Base-by-base conservation (phyloP, 257 asterid genomes). In the Thymus quinquecostatus region DNA sequence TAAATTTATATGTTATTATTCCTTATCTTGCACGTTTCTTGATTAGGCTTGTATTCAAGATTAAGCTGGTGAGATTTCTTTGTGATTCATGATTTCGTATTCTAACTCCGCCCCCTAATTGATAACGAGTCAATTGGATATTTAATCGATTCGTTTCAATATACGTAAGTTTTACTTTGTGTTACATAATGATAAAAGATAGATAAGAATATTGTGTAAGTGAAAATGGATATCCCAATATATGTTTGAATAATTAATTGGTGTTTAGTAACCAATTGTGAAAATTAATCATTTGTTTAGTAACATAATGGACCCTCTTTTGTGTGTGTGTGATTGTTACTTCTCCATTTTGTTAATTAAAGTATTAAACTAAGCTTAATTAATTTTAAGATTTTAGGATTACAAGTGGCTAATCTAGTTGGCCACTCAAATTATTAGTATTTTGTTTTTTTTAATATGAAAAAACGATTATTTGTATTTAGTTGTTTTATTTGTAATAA, bases 401-500 rank as follows among this genome's bases (percentile, higher is more conserved):
- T 70, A 77, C 63, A 56, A 70, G 73, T 76, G 76, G 71, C 55
- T 49, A 57, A 74, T 66, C 78, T 58, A 74, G 78, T 66, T 59
- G 74, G 69, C 70, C 74, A 75, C 74, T 41, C 43, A 32, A 51
- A 60, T 68, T 41, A 73, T 50, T 33, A 40, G 6, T 40, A 50
- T 8, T 21, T 21, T 38, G 45, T 49, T 9, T 5, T 1, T 45
- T 30, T 10, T 28, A 4, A 9, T 1, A 29, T n/a, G 5, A 51
- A 27, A 21, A 66, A 64, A 47, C 45, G 61, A 50, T 57, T 44
- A 33, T 57, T 72, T 14, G 11, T 32, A 30, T 43, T 61, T 21
- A 21, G 21, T 21, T 21, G 21, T 21, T 21, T 21, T 21, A 21
- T 71, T 7, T 33, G 51, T 34, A 36, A 49, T 48, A 49, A 60